Conservation (phyloP, 2,329 filamentous ascomycete species). For the Phaeosphaeriaceae sp. region DNA sequence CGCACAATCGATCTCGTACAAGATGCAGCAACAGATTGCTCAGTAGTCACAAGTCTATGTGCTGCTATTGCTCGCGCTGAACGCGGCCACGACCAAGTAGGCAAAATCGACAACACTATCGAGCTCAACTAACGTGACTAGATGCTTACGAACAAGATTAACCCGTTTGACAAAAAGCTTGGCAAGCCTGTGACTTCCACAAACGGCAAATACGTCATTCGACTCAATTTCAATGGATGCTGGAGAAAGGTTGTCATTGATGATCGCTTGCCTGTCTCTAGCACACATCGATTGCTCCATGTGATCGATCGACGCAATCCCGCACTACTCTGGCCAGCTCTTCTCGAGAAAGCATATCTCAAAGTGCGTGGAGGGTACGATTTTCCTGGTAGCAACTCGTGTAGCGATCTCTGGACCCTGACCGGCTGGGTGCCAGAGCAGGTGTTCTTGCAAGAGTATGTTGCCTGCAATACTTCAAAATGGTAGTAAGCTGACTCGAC, state of each 20-base stretch:
- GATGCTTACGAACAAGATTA: conserved; percentile 76
- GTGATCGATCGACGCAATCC: conserved; percentile 87
- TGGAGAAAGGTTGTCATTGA: conserved; percentile 88
- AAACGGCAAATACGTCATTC: conserved; percentile 89
- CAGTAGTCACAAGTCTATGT: conserved; percentile 93
- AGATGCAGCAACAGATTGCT: conserved; percentile 95
- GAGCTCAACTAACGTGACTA: conserved; percentile 44
- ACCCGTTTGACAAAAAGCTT: conserved; percentile 72
- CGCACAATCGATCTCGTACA: conserved; percentile 84
- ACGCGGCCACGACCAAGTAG: conserved; percentile 73
- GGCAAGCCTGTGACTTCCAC: conserved; percentile 68
- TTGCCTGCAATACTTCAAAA: background rate
- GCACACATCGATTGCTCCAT: conserved; percentile 77
- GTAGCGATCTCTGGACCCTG: conserved; percentile 90
- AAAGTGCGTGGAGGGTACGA: conserved; percentile 96
- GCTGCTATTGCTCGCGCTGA: conserved; percentile 76
- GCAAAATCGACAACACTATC: conserved; percentile 17
- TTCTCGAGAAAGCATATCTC: conserved; percentile 94
- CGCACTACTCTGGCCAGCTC: conserved; percentile 84
- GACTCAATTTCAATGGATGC: conserved; percentile 96
- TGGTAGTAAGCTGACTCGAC: conserved; percentile 12
- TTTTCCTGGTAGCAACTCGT: conserved; percentile 96
- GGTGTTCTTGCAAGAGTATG: conserved; percentile 80
- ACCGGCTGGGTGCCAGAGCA: conserved; percentile 98
- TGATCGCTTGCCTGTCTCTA: conserved; percentile 82